Evolutionary conservation across 2,329 filamentous ascomycete genomes (phyloP).

Genomic region (Allantophomopsis lycopodina): DNA sequence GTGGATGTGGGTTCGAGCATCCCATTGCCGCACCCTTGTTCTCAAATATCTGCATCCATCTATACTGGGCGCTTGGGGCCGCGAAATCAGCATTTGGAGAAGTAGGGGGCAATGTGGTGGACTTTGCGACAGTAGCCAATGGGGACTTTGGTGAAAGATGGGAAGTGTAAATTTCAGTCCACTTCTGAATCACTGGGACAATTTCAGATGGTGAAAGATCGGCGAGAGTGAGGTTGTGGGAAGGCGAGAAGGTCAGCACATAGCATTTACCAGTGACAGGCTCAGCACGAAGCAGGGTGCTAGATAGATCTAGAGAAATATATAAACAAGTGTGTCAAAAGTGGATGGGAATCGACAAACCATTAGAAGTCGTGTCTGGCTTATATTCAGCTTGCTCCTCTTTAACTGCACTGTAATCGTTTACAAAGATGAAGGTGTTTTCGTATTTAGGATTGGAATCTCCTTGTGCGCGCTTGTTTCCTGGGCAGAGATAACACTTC

Average conservation of each 20-base stretch:
- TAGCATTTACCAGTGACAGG: constrained; percentile 92
- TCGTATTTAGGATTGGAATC: constrained; percentile 78
- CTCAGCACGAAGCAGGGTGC: constrained; percentile 67
- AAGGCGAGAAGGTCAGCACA: constrained; percentile 85
- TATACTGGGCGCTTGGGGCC: constrained; percentile 60
- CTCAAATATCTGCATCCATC: constrained; percentile 99
- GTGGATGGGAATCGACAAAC: constrained; percentile 9
- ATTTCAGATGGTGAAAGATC: constrained; percentile 72
- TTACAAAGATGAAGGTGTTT: constrained; percentile 86
- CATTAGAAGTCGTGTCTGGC: constrained; percentile 13
- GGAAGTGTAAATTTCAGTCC: constrained; percentile 79
- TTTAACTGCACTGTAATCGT: constrained; percentile 95
- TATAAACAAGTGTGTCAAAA: constrained; percentile 1
- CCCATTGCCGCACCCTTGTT: constrained; percentile 98
- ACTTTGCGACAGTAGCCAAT: constrained; percentile 26
- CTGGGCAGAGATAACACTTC: constrained; percentile 87
- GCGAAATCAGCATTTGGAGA: constrained; percentile 27
- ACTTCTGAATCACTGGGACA: constrained; percentile 71
- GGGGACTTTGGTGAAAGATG: constrained; percentile 65
- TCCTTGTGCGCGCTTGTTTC: constrained; percentile 79
- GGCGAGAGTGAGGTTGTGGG: constrained; percentile 83
- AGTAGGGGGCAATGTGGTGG: constrained; percentile 26
- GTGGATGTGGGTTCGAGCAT: constrained; percentile 95
- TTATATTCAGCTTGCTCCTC: constrained; percentile 77
- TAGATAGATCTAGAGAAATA: constrained; percentile 48